These are phyloP conservation scores for Rhodomyrtus psidioides DNA, from an alignment of 441 rosid genomes.

Conservation along the genomic window DNA sequence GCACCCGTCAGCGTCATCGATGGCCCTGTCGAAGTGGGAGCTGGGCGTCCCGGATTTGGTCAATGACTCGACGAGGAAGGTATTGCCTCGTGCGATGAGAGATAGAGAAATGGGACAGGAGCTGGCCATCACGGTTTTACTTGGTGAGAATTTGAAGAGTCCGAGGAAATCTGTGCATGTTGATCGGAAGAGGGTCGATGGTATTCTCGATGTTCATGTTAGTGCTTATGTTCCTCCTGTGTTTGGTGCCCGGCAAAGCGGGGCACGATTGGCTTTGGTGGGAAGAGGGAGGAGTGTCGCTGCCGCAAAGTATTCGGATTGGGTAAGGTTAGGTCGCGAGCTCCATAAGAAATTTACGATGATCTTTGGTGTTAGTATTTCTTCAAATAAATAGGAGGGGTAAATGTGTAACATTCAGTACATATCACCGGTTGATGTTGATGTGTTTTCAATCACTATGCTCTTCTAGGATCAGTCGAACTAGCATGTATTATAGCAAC, in stretches of 20 bases:
- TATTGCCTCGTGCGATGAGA: conserved; percentile 26
- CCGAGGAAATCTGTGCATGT: conserved; percentile 15
- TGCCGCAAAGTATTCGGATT: conserved; percentile 69
- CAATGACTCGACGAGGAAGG: conserved; percentile 31
- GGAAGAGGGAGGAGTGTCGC: conserved; percentile 64
- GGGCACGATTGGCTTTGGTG: conserved; percentile 67
- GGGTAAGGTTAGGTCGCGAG: conserved; percentile 57
- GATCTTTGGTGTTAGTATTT: background rate
- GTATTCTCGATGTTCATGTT: conserved; percentile 47
- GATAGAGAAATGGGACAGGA: conserved; percentile 42
- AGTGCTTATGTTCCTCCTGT: conserved; percentile 39
- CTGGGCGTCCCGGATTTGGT: conserved; percentile 31
- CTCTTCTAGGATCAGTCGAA: background rate
- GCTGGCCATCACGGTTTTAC: conserved; percentile 61
- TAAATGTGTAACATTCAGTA: background rate
- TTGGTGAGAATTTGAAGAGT: conserved; percentile 37
- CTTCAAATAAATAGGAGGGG: too few relatives aligned
- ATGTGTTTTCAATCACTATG: background rate
- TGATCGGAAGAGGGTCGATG: conserved; percentile 7
- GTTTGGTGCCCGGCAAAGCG: conserved; percentile 38
- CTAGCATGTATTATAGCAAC: background rate
- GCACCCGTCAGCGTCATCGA: background rate
- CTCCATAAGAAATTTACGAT: background rate
- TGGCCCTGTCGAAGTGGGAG: conserved; percentile 20
- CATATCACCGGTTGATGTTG: background rate